Percentiles rank a stretch among this genome's conserved stretches.
phyloP scores from a whole-genome alignment of 148 eudicot species.

The Drosera capensis region DNA sequence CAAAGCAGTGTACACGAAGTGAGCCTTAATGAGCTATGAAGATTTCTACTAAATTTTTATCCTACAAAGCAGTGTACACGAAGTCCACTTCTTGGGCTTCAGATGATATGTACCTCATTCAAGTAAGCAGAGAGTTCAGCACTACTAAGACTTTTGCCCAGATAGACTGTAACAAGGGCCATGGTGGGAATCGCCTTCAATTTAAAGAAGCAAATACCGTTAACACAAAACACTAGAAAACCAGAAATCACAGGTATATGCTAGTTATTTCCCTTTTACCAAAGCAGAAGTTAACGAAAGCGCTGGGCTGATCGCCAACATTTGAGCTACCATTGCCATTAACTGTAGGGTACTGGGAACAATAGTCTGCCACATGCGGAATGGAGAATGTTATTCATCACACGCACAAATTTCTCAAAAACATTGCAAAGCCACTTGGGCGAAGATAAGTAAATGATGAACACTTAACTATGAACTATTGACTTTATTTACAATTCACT shows the following conservation, averaged over 20 bases:
- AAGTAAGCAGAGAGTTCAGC: slow-evolving; percentile 81
- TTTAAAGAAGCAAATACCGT: slow-evolving; percentile 7
- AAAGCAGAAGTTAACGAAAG: slow-evolving; percentile 57
- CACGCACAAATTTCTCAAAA: background rate
- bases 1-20: too few species aligned
- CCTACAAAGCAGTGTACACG: too few species aligned
- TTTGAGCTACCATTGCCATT: slow-evolving; percentile 76
- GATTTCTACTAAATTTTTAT: too few species aligned
- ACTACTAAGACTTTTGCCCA: slow-evolving; percentile 63
- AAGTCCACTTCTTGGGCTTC: background rate
- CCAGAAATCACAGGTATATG: background rate
- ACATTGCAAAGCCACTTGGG: background rate
- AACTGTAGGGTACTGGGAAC: slow-evolving; percentile 76
- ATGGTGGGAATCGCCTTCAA: slow-evolving; percentile 66
- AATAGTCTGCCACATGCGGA: slow-evolving; percentile 37
- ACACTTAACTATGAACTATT: too few species aligned
- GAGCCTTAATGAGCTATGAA: too few species aligned
- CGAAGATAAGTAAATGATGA: too few species aligned
- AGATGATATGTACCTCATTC: slow-evolving; percentile 87
- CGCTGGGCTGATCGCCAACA: slow-evolving; percentile 67
- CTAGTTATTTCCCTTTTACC: slow-evolving; percentile 30
- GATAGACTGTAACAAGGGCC: slow-evolving; percentile 43
- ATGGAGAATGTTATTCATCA: too few species aligned
- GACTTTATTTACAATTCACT: too few species aligned
- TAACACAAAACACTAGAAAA: slow-evolving; percentile 1